Evolutionary conservation across 2,329 filamentous ascomycete genomes (phyloP).

Genomic region (Coleophoma cylindrospora): DNA sequence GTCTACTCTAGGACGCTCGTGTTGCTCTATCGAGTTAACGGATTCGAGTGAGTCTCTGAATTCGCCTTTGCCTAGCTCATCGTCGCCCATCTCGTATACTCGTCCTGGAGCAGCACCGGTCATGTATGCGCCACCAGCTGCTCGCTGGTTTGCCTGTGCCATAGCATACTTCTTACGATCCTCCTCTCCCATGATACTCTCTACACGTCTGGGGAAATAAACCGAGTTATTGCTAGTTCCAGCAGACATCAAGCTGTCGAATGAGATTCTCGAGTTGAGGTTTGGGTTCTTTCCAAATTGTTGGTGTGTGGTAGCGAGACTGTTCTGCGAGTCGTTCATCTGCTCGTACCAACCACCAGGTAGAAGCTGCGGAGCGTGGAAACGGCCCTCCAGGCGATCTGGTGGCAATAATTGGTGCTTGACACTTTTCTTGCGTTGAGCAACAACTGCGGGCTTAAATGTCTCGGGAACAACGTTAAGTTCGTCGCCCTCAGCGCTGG

Average conservation of each 20-base stretch:
- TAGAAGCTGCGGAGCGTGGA: conserved; percentile 65
- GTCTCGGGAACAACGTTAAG: conserved; percentile 86
- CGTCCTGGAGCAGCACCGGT: conserved; percentile 34
- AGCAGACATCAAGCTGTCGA: conserved; percentile 59
- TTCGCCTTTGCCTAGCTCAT: conserved; percentile 34
- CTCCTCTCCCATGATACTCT: conserved; percentile 71
- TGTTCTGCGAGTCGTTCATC: conserved; percentile 60
- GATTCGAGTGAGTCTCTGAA: conserved; percentile 35
- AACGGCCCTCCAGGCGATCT: conserved; percentile 70
- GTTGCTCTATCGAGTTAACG: conserved; percentile 13
- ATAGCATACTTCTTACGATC: conserved; percentile 70
- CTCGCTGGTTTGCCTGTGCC: conserved; percentile 51
- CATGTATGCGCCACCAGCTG: conserved; percentile 32
- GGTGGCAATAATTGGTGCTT: conserved; percentile 60
- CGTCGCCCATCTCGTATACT: conserved; percentile 44
- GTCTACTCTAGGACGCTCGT: conserved; percentile 8
- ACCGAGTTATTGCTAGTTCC: conserved; percentile 54
- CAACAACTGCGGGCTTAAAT: conserved; percentile 60
- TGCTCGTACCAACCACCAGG: conserved; percentile 67
- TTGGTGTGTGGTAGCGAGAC: conserved; percentile 41
- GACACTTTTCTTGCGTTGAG: conserved; percentile 42
- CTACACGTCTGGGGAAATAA: conserved; percentile 56
- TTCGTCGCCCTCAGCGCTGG: conserved; percentile 75
- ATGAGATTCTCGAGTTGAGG: conserved; percentile 55
- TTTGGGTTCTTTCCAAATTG: conserved; percentile 18